Conservation (phyloP, 805 yeast genomes). For the Candida vartiovaarae region DNA sequence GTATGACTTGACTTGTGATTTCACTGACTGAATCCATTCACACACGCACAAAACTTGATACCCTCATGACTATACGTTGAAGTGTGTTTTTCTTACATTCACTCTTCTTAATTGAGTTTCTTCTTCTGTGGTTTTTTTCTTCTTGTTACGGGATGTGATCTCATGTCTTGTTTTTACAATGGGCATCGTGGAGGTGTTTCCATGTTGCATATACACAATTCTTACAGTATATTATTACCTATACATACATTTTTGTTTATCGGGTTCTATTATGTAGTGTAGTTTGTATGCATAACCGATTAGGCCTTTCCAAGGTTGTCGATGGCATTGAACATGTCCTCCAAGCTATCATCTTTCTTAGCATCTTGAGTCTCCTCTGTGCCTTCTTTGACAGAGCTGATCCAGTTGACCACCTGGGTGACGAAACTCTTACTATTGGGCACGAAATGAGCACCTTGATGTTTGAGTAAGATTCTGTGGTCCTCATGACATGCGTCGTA, state of each 20-base stretch:
- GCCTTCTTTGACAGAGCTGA: constrained; percentile 9
- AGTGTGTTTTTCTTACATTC: too few relatives aligned
- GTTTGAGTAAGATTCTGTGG: constrained; percentile 48
- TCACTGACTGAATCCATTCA: constrained; percentile 17
- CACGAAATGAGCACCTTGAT: constrained; percentile 95
- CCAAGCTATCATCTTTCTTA: constrained; percentile 21
- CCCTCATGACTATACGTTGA: background rate
- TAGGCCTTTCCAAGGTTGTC: constrained; percentile 32
- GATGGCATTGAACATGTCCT: constrained; percentile 30
- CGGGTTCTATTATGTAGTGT: background rate
- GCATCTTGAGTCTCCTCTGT: background rate
- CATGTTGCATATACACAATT: too few relatives aligned
- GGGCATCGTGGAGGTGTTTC: too few relatives aligned
- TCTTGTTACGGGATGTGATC: background rate
- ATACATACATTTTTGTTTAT: background rate
- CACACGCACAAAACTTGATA: background rate
- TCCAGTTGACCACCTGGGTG: constrained; percentile 29
- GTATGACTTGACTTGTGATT: constrained; percentile 42
- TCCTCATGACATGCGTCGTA: constrained; percentile 40
- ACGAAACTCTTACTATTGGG: constrained; percentile 65
- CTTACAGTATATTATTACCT: background rate
- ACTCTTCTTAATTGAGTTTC: background rate
- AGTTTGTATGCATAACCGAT: background rate
- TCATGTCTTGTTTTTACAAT: too few relatives aligned
- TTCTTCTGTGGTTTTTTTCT: background rate